These are phyloP conservation scores for Adansonia grandidieri DNA, from an alignment of 441 rosid species.

Conservation along the genomic window DNA sequence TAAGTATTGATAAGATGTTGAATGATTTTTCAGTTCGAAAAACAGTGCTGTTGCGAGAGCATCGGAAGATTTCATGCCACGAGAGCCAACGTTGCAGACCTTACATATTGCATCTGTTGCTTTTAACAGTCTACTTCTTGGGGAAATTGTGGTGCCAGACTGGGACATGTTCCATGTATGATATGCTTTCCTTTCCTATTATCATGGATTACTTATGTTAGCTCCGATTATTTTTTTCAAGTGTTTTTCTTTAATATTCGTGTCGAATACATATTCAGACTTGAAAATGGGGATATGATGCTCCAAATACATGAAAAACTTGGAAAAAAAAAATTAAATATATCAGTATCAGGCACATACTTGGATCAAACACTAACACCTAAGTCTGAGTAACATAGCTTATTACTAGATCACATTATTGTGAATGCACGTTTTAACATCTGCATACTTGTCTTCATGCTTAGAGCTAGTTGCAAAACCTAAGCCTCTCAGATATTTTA, in stretches of 20 bases:
- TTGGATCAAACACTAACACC: no score
- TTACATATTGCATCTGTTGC: conserved; percentile 70
- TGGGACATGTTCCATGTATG: conserved; percentile 87
- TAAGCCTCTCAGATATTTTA: background rate
- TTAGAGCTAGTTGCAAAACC: background rate
- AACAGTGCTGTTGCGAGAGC: conserved; percentile 66
- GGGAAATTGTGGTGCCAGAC: conserved; percentile 73
- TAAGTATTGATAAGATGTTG: conserved; percentile 17
- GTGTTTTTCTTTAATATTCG: no score
- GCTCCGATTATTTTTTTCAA: no score
- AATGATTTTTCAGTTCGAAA: conserved; percentile 49
- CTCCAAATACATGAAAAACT: no score
- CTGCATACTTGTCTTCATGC: background rate
- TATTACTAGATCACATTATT: background rate
- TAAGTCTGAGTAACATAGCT: background rate
- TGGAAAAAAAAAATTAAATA: no score
- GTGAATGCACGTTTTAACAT: background rate
- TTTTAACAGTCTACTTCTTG: conserved; percentile 67
- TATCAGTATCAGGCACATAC: no score
- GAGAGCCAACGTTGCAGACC: conserved; percentile 63
- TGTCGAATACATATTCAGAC: no score
- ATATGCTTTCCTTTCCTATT: conserved; percentile 23
- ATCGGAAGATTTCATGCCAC: conserved; percentile 79
- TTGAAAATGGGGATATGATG: no score
- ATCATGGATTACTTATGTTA: no score